phyloP scores from a whole-genome alignment of 163 green algal species.

The Volvox carteri region DNA sequence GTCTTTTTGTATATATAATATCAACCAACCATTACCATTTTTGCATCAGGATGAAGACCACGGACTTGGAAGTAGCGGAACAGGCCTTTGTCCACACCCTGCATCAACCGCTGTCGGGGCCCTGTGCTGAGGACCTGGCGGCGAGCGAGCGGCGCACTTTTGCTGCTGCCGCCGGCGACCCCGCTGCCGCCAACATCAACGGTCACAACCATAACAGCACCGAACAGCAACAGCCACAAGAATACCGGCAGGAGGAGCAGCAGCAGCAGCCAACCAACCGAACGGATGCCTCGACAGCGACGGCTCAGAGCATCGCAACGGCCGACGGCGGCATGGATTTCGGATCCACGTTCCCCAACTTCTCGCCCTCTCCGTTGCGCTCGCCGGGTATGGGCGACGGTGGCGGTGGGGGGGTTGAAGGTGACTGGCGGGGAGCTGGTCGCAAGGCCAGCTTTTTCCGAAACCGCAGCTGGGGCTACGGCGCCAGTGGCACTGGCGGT shows the following conservation, averaged over 20 bases:
- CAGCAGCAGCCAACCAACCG: no score
- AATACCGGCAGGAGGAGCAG: no score
- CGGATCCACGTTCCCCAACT: neutral
- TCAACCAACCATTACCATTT: no score
- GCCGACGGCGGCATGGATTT: neutral
- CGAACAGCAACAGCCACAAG: no score
- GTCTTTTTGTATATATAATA: no score
- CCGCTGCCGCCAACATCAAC: neutral
- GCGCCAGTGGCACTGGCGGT: neutral
- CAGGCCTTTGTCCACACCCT: neutral
- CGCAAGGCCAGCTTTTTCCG: neutral
- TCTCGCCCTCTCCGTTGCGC: neutral
- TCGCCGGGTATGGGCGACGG: no score
- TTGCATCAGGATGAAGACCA: conserved; percentile 23
- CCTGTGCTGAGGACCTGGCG: neutral
- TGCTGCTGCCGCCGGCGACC: neutral
- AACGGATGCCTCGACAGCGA: neutral
- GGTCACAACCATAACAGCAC: no score
- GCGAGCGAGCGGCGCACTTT: neutral
- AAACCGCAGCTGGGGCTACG: neutral
- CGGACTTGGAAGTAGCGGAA: neutral
- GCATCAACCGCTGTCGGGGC: neutral
- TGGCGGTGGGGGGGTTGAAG: neutral
- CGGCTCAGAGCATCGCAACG: neutral
- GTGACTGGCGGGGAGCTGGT: neutral